Evolutionary conservation across 306 rosid genomes (phyloP).

Genomic region (Cicer yamashitae): DNA sequence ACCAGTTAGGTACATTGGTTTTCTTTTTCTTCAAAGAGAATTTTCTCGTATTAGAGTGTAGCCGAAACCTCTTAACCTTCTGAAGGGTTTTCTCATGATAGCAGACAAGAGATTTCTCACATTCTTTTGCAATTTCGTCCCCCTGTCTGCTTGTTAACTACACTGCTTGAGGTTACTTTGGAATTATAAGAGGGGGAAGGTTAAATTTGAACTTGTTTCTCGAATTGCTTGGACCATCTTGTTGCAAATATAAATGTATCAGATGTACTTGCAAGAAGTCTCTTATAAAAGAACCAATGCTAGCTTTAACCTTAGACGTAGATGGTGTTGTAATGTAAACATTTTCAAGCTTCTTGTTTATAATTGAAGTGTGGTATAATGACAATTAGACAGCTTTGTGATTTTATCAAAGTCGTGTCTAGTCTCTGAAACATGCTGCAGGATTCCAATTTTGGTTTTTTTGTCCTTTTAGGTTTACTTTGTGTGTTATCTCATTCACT

Average conservation of each 20-base stretch:
- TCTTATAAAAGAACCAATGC: background rate
- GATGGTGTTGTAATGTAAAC: background rate
- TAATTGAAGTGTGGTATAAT: background rate
- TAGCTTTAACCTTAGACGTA: background rate
- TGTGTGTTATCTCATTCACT: background rate
- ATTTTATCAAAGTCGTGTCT: background rate
- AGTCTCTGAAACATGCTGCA: background rate
- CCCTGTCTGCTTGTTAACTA: background rate
- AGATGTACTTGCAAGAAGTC: background rate
- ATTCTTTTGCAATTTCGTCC: background rate
- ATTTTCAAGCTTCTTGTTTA: background rate
- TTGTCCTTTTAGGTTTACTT: background rate
- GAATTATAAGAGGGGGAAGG: background rate
- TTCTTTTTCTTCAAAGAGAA: background rate
- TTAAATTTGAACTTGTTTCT: background rate
- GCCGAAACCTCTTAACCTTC: background rate
- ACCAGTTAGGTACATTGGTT: background rate
- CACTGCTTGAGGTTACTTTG: background rate
- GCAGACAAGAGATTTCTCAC: background rate
- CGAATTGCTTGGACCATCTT: background rate
- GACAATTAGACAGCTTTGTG: background rate
- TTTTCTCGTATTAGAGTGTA: background rate
- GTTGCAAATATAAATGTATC: conserved; percentile 17
- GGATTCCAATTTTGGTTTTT: background rate
- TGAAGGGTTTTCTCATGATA: background rate